A percentile compares a stretch with the other conserved stretches of the same genome.
Evolutionary conservation across 257 asterid species (phyloP).

Genomic region (Solanum arcanum): DNA sequence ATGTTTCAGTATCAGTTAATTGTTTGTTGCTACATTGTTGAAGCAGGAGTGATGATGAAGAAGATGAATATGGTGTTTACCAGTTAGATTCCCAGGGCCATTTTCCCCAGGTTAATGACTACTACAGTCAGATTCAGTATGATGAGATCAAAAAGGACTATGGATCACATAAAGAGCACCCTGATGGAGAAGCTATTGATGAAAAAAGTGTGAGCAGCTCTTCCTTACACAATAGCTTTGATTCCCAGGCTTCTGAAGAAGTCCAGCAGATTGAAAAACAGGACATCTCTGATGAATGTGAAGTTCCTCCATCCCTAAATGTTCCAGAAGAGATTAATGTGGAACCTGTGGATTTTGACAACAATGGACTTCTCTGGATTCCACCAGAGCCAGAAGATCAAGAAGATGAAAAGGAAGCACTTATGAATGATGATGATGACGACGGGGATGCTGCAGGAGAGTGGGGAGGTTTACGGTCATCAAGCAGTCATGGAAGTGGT

Average conservation of each 20-base stretch:
- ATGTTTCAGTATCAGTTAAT: background rate
- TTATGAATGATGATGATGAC: slow-evolving; percentile 57
- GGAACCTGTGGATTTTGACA: slow-evolving; percentile 86
- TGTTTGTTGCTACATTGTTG: background rate
- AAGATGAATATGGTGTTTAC: slow-evolving; percentile 51
- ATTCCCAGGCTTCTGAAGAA: slow-evolving; percentile 45
- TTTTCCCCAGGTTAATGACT: slow-evolving; percentile 44
- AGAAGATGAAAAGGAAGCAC: slow-evolving; percentile 76
- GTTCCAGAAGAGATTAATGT: slow-evolving; percentile 48
- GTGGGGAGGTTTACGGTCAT: slow-evolving; percentile 55
- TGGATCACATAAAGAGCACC: slow-evolving; percentile 44
- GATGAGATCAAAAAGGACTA: slow-evolving; percentile 41
- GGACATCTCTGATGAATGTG: slow-evolving; percentile 60
- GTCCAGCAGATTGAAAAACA: slow-evolving; percentile 32
- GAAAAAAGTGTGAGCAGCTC: slow-evolving; percentile 34
- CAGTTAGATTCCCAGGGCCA: slow-evolving; percentile 33
- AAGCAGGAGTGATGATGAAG: slow-evolving; percentile 75
- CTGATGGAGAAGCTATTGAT: slow-evolving; percentile 48
- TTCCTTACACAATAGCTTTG: slow-evolving; percentile 27
- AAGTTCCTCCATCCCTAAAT: slow-evolving; percentile 58
- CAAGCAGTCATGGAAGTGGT: slow-evolving; percentile 76
- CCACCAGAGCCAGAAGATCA: slow-evolving; percentile 99
- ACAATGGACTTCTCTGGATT: slow-evolving; percentile 85
- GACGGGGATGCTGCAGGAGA: slow-evolving; percentile 79
- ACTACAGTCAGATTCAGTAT: slow-evolving; percentile 39